A percentile compares a stretch with the other conserved stretches of the same genome.
Conservation (phyloP, 1,284 basidiomycete species). For the Trichosporon coremiiforme region DNA sequence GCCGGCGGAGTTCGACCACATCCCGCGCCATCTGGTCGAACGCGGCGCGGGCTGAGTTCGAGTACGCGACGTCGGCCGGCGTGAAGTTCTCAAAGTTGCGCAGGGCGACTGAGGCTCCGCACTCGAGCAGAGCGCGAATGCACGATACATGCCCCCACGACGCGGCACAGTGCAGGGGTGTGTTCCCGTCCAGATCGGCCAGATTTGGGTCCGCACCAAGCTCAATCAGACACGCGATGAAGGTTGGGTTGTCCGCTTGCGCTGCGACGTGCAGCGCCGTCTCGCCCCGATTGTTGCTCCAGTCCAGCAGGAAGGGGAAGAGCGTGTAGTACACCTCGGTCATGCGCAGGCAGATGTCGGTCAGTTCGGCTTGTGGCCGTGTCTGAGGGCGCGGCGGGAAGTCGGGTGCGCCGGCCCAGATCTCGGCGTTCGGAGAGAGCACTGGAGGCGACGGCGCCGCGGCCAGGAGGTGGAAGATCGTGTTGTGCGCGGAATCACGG, state of each 20-base stretch:
- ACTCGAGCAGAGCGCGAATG: constrained; percentile 81
- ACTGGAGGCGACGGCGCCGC: constrained; percentile 63
- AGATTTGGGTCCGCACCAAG: constrained; percentile 85
- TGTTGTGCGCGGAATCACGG: constrained; percentile 86
- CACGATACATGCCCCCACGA: constrained; percentile 62
- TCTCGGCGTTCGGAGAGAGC: constrained; percentile 37
- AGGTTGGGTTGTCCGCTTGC: constrained; percentile 82
- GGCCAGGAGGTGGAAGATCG: constrained; percentile 82
- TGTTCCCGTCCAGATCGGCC: constrained; percentile 86
- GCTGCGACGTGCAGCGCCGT: constrained; percentile 87
- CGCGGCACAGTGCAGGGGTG: constrained; percentile 75
- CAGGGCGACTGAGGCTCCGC: constrained; percentile 76
- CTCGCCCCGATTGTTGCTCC: constrained; percentile 83
- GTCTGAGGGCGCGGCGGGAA: constrained; percentile 36
- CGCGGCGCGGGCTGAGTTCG: constrained; percentile 53
- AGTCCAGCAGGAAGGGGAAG: constrained; percentile 76
- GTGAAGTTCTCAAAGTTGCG: constrained; percentile 90
- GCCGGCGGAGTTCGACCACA: constrained; percentile 36
- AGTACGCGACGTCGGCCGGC: constrained; percentile 88
- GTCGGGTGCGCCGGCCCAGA: constrained; percentile 35
- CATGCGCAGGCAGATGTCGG: constrained; percentile 40
- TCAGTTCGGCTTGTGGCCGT: constrained; percentile 32
- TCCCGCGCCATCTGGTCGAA: constrained; percentile 42
- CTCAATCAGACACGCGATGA: constrained; percentile 73
- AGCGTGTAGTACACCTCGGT: constrained; percentile 44